Conservation (phyloP, 495 filamentous ascomycete species). For the Podospora sp. region DNA sequence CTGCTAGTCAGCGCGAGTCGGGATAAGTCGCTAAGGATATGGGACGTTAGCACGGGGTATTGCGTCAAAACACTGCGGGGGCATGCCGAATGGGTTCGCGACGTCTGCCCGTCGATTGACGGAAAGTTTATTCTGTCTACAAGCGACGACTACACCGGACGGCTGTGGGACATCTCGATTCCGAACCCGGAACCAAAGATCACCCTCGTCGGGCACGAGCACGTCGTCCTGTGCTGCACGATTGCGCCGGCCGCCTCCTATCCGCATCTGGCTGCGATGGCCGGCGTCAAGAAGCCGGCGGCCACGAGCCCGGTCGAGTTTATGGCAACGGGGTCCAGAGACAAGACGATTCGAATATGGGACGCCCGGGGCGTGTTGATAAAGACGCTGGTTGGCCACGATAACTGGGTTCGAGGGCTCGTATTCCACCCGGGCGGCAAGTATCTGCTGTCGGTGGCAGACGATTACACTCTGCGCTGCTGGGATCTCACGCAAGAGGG, state of each 20-base stretch:
- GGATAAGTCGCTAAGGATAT: conserved; percentile 83
- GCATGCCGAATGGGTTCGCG: conserved; percentile 88
- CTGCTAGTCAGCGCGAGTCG: conserved; percentile 79
- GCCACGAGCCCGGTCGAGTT: conserved; percentile 79
- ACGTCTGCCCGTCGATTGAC: conserved; percentile 80
- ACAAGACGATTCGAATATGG: conserved; percentile 93
- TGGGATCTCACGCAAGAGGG: conserved; percentile 95
- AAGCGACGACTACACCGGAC: conserved; percentile 77
- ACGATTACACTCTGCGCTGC: conserved; percentile 91
- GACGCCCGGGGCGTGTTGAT: conserved; percentile 82
- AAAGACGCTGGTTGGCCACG: conserved; percentile 86
- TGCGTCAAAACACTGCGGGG: conserved; percentile 83
- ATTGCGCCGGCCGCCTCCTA: conserved; percentile 85
- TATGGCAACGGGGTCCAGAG: conserved; percentile 85
- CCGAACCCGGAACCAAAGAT: conserved; percentile 73
- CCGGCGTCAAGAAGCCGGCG: conserved; percentile 80
- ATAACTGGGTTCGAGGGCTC: conserved; percentile 91
- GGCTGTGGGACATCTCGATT: conserved; percentile 82
- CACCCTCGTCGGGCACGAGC: conserved; percentile 86
- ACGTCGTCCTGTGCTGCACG: conserved; percentile 84
- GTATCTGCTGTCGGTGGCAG: conserved; percentile 80
- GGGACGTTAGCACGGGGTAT: conserved; percentile 92
- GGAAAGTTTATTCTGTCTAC: conserved; percentile 80
- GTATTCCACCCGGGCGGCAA: conserved; percentile 95
- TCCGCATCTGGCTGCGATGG: conserved; percentile 71